Conservation (phyloP, 306 rosid species). For the Citrullus colocynthis region DNA sequence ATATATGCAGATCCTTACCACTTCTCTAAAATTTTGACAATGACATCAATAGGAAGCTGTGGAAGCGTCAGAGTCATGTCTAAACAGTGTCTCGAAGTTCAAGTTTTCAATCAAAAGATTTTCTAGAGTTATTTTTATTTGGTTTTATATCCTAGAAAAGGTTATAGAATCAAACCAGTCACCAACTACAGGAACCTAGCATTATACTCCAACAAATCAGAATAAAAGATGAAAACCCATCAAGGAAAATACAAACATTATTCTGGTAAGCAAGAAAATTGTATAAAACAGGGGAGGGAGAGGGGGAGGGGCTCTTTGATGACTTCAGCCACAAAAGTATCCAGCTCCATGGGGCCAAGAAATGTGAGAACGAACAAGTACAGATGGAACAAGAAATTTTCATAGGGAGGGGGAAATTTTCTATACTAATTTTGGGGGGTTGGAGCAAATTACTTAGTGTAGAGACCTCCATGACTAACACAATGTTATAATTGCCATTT, state of each 20-base stretch:
- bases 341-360: neutral
- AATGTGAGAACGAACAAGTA: neutral
- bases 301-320: neutral
- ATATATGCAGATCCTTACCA: neutral
- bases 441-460: neutral
- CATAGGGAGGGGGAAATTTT: neutral
- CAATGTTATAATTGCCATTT: too few relatives aligned
- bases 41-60: too few relatives aligned
- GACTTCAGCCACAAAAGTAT: neutral
- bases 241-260: neutral
- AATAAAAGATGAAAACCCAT: neutral
- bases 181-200: neutral
- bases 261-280: neutral
- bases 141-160: neutral
- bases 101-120: neutral
- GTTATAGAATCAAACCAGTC: neutral
- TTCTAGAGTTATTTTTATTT: neutral
- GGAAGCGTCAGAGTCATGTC: neutral
- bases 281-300: neutral
- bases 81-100: neutral
- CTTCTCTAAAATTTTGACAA: neutral
- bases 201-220: neutral
- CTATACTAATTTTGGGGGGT: neutral
- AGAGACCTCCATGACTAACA: neutral
- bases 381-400: neutral